Percentiles rank a stretch among this genome's conserved stretches.
Conservation (phyloP, 345 rosid species). For the Aethionema arabicum region DNA sequence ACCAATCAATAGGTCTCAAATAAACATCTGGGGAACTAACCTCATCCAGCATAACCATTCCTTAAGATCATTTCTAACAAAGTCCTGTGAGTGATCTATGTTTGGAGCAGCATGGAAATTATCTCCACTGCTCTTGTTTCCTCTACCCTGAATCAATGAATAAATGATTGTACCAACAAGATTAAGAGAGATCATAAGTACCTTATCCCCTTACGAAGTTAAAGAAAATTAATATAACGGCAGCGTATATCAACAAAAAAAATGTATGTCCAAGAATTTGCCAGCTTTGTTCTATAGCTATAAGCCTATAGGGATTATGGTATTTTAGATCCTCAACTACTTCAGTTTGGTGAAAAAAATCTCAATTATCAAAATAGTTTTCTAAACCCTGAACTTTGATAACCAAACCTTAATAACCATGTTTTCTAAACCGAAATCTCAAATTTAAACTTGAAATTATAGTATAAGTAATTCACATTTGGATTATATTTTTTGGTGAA, state of each 20-base stretch:
- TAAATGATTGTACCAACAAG: constrained; percentile 9
- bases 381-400: too few relatives aligned
- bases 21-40: constrained; percentile 35
- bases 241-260: not conserved
- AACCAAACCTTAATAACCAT: too few relatives aligned
- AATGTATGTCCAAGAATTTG: constrained; percentile 14
- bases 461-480: too few relatives aligned
- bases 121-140: constrained; percentile 98
- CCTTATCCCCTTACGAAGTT: not conserved
- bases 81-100: constrained; percentile 97
- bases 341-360: too few relatives aligned
- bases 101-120: constrained; percentile 98
- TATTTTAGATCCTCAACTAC: too few relatives aligned
- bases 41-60: constrained; percentile 97
- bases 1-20: constrained; percentile 6
- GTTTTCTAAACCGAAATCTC: too few relatives aligned
- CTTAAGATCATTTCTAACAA: constrained; percentile 87
- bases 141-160: constrained; percentile 68
- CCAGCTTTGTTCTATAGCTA: not conserved
- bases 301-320: too few relatives aligned
- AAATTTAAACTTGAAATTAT: too few relatives aligned
- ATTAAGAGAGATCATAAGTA: constrained; percentile 22
- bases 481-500: too few relatives aligned
- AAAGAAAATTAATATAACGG: not conserved
- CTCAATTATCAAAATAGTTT: too few relatives aligned